Conservation (phyloP, 78 protist genomes). For the Dictyostelium capitatum region DNA sequence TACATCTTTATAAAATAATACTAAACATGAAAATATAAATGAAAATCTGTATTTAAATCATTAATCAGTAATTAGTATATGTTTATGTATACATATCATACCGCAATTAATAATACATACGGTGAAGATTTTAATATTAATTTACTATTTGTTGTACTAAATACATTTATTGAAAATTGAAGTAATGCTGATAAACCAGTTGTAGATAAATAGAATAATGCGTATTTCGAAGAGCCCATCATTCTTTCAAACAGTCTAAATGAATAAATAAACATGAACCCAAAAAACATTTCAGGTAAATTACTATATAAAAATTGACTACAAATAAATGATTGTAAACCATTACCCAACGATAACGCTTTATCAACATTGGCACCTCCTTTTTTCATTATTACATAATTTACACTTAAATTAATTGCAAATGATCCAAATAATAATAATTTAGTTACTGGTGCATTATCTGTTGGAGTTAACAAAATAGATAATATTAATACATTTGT, state of each 20-base stretch:
- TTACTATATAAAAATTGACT: slow-evolving; percentile 27
- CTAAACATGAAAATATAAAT: slow-evolving; percentile 53
- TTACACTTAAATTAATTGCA: not conserved
- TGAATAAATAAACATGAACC: slow-evolving; percentile 32
- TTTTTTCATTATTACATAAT: not conserved
- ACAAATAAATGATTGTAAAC: not conserved
- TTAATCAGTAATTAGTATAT: too few relatives aligned
- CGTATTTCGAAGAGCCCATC: slow-evolving; percentile 66
- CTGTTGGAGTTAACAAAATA: not conserved
- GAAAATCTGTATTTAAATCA: not conserved
- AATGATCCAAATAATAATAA: slow-evolving; percentile 20
- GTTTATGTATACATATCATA: not conserved
- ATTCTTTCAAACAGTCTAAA: slow-evolving; percentile 53
- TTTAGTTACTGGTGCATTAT: slow-evolving; percentile 71
- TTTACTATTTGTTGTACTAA: slow-evolving; percentile 1
- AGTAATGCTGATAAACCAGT: slow-evolving; percentile 9
- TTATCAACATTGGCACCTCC: not conserved
- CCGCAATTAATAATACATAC: not conserved
- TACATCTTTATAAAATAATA: slow-evolving; percentile 54
- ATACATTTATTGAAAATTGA: slow-evolving; percentile 11
- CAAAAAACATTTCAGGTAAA: slow-evolving; percentile 24
- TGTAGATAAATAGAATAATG: slow-evolving; percentile 2
- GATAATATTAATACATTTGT: not conserved
- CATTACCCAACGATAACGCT: not conserved
- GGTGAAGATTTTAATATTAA: not conserved